Conservation (phyloP, 2,329 filamentous ascomycete genomes). For the Ilyonectria robusta region DNA sequence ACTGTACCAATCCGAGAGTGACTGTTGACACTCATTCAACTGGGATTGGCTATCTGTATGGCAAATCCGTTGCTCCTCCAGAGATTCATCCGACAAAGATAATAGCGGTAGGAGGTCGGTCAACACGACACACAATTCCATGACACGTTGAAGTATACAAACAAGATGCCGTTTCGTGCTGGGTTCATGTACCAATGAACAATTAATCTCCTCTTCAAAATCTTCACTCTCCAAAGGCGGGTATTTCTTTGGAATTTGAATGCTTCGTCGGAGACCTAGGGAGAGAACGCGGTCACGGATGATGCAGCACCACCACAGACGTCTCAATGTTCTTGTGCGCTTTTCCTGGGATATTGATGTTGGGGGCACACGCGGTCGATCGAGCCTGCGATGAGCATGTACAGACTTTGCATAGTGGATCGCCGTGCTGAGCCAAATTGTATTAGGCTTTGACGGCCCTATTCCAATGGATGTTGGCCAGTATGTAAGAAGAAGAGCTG, state of each 20-base stretch:
- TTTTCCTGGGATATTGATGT: slow-evolving; percentile 18
- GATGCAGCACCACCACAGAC: slow-evolving; percentile 41
- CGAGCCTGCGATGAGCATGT: slow-evolving; percentile 23
- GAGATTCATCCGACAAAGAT: not conserved
- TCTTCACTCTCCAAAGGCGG: slow-evolving; percentile 34
- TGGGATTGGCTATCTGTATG: not conserved
- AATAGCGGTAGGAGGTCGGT: not conserved
- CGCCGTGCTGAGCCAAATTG: slow-evolving; percentile 35
- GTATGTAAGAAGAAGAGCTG: slow-evolving; percentile 35
- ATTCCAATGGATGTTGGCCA: slow-evolving; percentile 37
- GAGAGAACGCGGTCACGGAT: slow-evolving; percentile 41
- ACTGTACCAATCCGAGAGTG: not conserved
- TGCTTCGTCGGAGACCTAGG: slow-evolving; percentile 35
- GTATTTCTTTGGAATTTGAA: slow-evolving; percentile 32
- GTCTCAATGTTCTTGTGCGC: slow-evolving; percentile 26
- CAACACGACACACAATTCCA: not conserved
- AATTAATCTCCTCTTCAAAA: slow-evolving; percentile 36
- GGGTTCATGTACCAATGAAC: slow-evolving; percentile 28
- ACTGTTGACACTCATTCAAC: not conserved
- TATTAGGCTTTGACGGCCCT: slow-evolving; percentile 34
- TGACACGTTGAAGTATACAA: not conserved
- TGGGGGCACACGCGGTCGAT: not conserved
- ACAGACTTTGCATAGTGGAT: slow-evolving; percentile 34
- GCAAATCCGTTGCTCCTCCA: not conserved
- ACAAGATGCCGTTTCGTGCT: not conserved